Evolutionary conservation across 495 filamentous ascomycete genomes (phyloP).

Genomic region (Astrothelium macrocarpum): DNA sequence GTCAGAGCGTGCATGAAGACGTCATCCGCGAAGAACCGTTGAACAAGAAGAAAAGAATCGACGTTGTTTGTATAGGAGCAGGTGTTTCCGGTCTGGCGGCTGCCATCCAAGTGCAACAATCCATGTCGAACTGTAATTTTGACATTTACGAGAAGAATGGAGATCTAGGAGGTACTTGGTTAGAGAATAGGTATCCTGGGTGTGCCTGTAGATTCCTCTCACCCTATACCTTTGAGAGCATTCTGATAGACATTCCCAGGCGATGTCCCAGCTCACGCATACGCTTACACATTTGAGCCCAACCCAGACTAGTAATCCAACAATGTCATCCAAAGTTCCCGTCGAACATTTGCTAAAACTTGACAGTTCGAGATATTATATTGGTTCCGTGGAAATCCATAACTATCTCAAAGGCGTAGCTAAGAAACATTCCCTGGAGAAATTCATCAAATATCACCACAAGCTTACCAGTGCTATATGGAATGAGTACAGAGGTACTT

Average conservation of each 20-base stretch:
- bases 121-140: slow-evolving; percentile 23
- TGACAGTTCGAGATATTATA: slow-evolving; percentile 7
- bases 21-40: slow-evolving; percentile 1
- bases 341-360: not conserved
- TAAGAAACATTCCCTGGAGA: slow-evolving; percentile 16
- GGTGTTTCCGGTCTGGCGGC: not conserved
- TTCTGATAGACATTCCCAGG: not conserved
- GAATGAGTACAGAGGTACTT: slow-evolving; percentile 28
- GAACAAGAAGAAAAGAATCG: not conserved
- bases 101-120: not conserved
- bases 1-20: not conserved
- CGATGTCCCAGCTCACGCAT: slow-evolving; percentile 22
- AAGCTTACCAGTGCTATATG: slow-evolving; percentile 19
- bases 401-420: slow-evolving; percentile 19
- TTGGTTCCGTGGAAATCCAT: slow-evolving; percentile 19
- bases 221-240: slow-evolving; percentile 11
- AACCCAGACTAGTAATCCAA: slow-evolving; percentile 18
- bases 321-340: not conserved
- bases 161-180: slow-evolving; percentile 12
- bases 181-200: slow-evolving; percentile 19
- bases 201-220: slow-evolving; percentile 5
- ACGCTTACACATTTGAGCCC: slow-evolving; percentile 24
- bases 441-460: slow-evolving; percentile 13
- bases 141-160: slow-evolving; percentile 14
- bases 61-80: not conserved